Conservation (phyloP, 441 rosid species). For the Pelargonium cotyledonis region DNA sequence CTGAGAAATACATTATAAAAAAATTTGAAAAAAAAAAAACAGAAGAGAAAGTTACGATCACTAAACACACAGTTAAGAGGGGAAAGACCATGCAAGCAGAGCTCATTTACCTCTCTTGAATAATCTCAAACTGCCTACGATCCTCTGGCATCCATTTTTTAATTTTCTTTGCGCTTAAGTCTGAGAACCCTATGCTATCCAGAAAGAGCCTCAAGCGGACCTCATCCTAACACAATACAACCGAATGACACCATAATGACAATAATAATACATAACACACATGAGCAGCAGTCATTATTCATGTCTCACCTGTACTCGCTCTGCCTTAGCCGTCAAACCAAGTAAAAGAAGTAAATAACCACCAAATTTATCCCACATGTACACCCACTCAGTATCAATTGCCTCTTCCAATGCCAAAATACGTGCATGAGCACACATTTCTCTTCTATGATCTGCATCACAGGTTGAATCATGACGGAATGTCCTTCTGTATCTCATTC, state of each 20-base stretch:
- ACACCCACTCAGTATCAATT: constrained; percentile 99
- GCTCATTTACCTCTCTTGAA: constrained; percentile 83
- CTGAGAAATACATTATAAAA: constrained; percentile 31
- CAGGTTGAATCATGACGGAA: constrained; percentile 53
- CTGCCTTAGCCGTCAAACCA: constrained; percentile 99
- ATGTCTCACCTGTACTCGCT: constrained; percentile 79
- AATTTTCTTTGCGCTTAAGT: constrained; percentile 96
- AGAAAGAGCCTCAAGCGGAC: constrained; percentile 97
- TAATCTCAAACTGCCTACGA: constrained; percentile 94
- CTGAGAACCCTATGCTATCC: constrained; percentile 98
- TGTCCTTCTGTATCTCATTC: constrained; percentile 52
- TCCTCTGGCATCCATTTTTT: constrained; percentile 99
- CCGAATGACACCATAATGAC: constrained; percentile 16
- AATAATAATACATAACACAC: constrained; percentile 14
- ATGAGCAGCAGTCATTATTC: constrained; percentile 17
- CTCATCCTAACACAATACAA: constrained; percentile 60
- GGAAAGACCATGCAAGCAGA: constrained; percentile 12
- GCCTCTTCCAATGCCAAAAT: constrained; percentile 99
- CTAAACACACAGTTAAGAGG: constrained; percentile 16
- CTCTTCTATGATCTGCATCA: constrained; percentile 84
- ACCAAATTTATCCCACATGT: constrained; percentile 99
- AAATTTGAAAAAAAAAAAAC: constrained; percentile 5
- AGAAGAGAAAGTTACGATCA: constrained; percentile 5
- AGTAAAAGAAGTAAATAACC: constrained; percentile 93
- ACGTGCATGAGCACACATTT: constrained; percentile 99